phyloP scores from a whole-genome alignment of 2,329 filamentous ascomycete genomes.

The Pseudogymnoascus sp. region DNA sequence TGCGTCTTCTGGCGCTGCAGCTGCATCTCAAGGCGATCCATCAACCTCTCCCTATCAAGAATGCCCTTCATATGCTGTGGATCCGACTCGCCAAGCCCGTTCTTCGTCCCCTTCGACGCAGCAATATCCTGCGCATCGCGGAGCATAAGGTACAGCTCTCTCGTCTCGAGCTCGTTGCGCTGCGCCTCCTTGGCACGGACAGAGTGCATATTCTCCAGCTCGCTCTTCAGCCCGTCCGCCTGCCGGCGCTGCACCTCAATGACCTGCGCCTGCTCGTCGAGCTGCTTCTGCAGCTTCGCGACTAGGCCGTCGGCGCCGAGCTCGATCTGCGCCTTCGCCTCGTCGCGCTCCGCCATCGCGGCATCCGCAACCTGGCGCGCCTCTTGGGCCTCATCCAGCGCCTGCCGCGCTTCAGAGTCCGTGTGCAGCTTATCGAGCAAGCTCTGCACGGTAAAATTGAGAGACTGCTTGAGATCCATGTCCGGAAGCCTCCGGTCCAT shows the following conservation, averaged over 20 bases:
- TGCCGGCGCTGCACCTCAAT: conserved; percentile 85
- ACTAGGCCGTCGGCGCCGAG: conserved; percentile 90
- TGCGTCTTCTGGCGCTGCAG: conserved; percentile 96
- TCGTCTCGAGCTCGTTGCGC: conserved; percentile 88
- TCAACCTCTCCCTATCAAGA: conserved; percentile 80
- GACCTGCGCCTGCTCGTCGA: conserved; percentile 86
- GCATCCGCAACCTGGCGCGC: conserved; percentile 89
- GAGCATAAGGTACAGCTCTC: conserved; percentile 96
- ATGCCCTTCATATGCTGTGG: conserved; percentile 81
- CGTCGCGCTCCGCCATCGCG: conserved; percentile 91
- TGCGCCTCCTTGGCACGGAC: conserved; percentile 85
- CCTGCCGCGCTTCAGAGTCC: conserved; percentile 87
- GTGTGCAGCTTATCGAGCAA: conserved; percentile 93
- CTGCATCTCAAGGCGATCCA: conserved; percentile 91
- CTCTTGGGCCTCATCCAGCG: conserved; percentile 84
- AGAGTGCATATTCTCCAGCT: conserved; percentile 78
- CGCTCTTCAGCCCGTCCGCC: conserved; percentile 78
- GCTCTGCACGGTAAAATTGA: conserved; percentile 95
- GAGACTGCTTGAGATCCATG: conserved; percentile 94
- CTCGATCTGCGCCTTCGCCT: conserved; percentile 81
- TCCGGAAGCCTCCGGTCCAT: conserved; percentile 95
- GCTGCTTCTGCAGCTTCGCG: conserved; percentile 81
- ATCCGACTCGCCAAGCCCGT: conserved; percentile 51
- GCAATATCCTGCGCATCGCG: conserved; percentile 94
- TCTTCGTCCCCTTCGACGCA: conserved; percentile 65